Percentiles rank a stretch among this genome's conserved stretches.
phyloP scores from a whole-genome alignment of 116 monocot species.

The Zostera marina region DNA sequence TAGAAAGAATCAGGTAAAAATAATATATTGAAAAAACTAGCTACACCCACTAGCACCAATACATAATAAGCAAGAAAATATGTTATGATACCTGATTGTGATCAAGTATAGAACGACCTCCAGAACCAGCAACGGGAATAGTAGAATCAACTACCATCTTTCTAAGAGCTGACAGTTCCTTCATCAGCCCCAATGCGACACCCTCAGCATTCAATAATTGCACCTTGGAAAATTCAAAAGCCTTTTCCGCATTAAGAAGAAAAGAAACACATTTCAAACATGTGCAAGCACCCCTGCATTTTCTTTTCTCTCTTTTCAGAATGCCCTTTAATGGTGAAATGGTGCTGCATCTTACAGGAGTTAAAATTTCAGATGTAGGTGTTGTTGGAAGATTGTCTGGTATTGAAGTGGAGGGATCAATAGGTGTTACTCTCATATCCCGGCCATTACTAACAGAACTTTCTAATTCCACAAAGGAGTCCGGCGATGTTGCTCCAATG shows the following conservation, averaged over 20 bases:
- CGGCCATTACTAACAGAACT: neutral
- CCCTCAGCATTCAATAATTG: constrained; percentile 58
- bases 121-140: constrained; percentile 2
- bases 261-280: constrained; percentile 45
- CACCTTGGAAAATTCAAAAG: constrained; percentile 55
- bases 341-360: constrained; percentile 3
- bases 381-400: neutral
- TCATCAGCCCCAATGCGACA: constrained; percentile 26
- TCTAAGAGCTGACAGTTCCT: constrained; percentile 34
- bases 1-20: too few relatives aligned
- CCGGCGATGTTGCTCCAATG: neutral
- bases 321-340: constrained; percentile 27
- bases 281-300: constrained; percentile 39
- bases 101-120: constrained; percentile 9
- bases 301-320: constrained; percentile 30
- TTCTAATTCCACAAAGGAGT: neutral
- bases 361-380: neutral
- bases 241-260: constrained; percentile 37
- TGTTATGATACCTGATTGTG: constrained; percentile 14
- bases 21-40: too few relatives aligned
- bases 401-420: neutral
- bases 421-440: constrained; percentile 2
- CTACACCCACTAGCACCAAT: too few relatives aligned
- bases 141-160: constrained; percentile 28
- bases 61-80: neutral